Percentiles rank a stretch among this genome's conserved stretches.
phyloP scores from a whole-genome alignment of 2,329 filamentous ascomycete genomes.

The Fusarium goolgardi region DNA sequence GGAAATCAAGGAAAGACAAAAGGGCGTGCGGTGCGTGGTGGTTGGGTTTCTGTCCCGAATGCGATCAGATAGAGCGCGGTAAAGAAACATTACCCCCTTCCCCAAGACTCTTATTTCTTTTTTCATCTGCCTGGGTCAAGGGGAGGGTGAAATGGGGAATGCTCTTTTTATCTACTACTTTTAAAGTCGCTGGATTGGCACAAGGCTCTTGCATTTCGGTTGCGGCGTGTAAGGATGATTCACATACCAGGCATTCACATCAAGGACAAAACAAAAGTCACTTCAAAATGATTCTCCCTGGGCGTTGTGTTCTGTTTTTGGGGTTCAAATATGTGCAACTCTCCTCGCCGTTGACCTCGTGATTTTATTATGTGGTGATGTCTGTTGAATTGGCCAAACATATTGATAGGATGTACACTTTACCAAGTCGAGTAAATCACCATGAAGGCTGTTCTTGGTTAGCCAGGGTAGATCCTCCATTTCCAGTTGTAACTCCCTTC shows the following conservation, averaged over 20 bases:
- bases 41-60: constrained; percentile 49
- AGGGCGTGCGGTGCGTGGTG: constrained; percentile 41
- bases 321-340: constrained; percentile 26
- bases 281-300: constrained; percentile 43
- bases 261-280: constrained; percentile 57
- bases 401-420: not conserved
- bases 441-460: not conserved
- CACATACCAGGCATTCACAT: constrained; percentile 63
- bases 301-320: constrained; percentile 22
- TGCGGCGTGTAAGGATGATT: constrained; percentile 65
- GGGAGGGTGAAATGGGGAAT: constrained; percentile 42
- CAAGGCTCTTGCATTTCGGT: constrained; percentile 63
- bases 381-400: not conserved
- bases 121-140: constrained; percentile 28
- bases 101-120: constrained; percentile 31
- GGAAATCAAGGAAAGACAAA: constrained; percentile 47
- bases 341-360: constrained; percentile 15
- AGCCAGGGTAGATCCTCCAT: not conserved
- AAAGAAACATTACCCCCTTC: constrained; percentile 41
- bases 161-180: constrained; percentile 41
- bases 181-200: constrained; percentile 57
- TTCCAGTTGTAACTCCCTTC: too few relatives aligned
- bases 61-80: constrained; percentile 51
- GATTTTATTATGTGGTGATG: not conserved
- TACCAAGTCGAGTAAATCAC: not conserved